These are phyloP conservation scores for Radiomyces spectabilis DNA, from an alignment of 192 early-diverging fungal genomes.

Conservation along the genomic window DNA sequence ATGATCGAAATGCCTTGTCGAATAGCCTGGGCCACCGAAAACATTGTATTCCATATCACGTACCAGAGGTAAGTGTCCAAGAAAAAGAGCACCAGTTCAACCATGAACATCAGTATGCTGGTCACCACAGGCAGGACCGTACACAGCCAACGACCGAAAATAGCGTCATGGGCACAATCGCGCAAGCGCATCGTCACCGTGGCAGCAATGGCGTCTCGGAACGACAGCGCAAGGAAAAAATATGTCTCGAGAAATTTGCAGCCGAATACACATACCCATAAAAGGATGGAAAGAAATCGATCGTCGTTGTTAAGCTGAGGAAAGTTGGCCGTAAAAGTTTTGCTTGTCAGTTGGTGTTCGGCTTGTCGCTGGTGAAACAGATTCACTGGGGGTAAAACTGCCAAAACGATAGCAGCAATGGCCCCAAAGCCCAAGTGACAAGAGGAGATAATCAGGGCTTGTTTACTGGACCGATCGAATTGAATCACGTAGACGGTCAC, in stretches of 20 bases:
- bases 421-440: slow-evolving; percentile 55
- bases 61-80: slow-evolving; percentile 74
- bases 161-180: slow-evolving; percentile 36
- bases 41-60: slow-evolving; percentile 62
- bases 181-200: slow-evolving; percentile 27
- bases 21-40: slow-evolving; percentile 59
- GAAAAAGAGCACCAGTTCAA: slow-evolving; percentile 60
- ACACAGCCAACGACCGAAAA: slow-evolving; percentile 43
- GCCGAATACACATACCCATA: slow-evolving; percentile 59
- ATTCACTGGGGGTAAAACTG: slow-evolving; percentile 45
- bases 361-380: slow-evolving; percentile 31
- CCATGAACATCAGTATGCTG: slow-evolving; percentile 48
- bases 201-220: slow-evolving; percentile 42
- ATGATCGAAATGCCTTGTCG: slow-evolving; percentile 59
- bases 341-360: slow-evolving; percentile 10
- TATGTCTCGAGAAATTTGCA: slow-evolving; percentile 66
- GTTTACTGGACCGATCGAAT: slow-evolving; percentile 12
- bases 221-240: slow-evolving; percentile 60
- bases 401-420: slow-evolving; percentile 45
- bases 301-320: slow-evolving; percentile 44
- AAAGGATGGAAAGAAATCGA: slow-evolving; percentile 43
- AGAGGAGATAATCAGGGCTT: slow-evolving; percentile 42
- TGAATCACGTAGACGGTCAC: slow-evolving; percentile 33
- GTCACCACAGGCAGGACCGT: slow-evolving; percentile 44
- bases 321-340: slow-evolving; percentile 60